Conservation (phyloP, 495 filamentous ascomycete genomes). For the Xylaria bambusicola region DNA sequence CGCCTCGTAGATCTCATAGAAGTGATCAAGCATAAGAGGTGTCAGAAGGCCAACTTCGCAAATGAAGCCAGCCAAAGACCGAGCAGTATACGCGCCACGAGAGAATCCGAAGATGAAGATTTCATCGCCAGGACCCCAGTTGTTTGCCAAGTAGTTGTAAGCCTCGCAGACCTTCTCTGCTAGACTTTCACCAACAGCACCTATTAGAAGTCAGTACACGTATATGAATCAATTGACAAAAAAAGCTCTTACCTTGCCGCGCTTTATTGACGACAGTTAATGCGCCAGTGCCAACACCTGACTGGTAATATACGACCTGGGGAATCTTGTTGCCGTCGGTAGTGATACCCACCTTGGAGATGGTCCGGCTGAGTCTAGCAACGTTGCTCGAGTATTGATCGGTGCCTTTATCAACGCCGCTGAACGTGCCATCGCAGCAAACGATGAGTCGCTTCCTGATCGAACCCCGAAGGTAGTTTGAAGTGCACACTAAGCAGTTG, state of each 20-base stretch:
- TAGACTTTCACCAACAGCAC: constrained; percentile 11
- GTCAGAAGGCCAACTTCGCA: constrained; percentile 58
- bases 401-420: constrained; percentile 1
- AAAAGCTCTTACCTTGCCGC: not conserved
- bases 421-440: constrained; percentile 28
- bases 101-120: constrained; percentile 69
- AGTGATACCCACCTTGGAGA: constrained; percentile 18
- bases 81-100: constrained; percentile 65
- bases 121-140: constrained; percentile 61
- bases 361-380: not conserved
- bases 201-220: not conserved
- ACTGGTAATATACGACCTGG: constrained; percentile 29
- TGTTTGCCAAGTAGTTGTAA: constrained; percentile 61
- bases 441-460: constrained; percentile 25
- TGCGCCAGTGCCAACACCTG: constrained; percentile 22
- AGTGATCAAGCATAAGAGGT: constrained; percentile 54
- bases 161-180: constrained; percentile 53
- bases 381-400: constrained; percentile 10
- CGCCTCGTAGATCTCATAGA: constrained; percentile 59
- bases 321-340: constrained; percentile 8
- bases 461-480: constrained; percentile 1
- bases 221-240: not conserved
- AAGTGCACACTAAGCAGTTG: not conserved
- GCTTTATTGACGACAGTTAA: constrained; percentile 11
- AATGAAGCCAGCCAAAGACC: constrained; percentile 60